Evolutionary conservation across 2,329 filamentous ascomycete species (phyloP).

Genomic region (Phaeosphaeria sp.): DNA sequence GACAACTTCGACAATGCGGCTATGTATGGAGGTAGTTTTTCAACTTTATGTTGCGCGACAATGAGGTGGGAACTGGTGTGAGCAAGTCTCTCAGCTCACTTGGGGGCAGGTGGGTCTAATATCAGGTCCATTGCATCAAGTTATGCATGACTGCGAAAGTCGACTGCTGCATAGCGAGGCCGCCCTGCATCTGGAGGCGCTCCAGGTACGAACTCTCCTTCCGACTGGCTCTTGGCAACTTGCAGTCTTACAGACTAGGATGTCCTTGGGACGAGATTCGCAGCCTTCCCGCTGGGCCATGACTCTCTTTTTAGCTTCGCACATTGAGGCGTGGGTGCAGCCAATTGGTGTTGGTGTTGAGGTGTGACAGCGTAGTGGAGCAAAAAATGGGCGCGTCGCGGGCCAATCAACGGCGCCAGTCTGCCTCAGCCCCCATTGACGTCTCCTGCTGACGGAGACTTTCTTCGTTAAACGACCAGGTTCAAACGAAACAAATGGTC

Average conservation of each 20-base stretch:
- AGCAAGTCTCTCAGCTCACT: slow-evolving; percentile 2
- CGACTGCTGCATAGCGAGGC: slow-evolving; percentile 16
- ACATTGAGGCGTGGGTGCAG: slow-evolving; percentile 38
- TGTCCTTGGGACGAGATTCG: slow-evolving; percentile 34
- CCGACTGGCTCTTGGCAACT: slow-evolving; percentile 36
- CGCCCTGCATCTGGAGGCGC: slow-evolving; percentile 29
- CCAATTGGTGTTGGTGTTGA: slow-evolving; percentile 38
- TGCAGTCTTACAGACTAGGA: slow-evolving; percentile 29
- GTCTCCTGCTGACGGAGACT: slow-evolving; percentile 4
- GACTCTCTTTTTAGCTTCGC: slow-evolving; percentile 31
- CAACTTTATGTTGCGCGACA: background rate
- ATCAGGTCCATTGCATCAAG: slow-evolving; percentile 31
- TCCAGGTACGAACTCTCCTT: slow-evolving; percentile 9
- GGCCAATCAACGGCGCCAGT: slow-evolving; percentile 31
- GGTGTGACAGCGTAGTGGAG: slow-evolving; percentile 34
- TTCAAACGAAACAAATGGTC: slow-evolving; percentile 6
- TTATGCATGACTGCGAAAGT: slow-evolving; percentile 35
- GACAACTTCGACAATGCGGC: background rate
- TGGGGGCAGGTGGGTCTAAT: slow-evolving; percentile 39
- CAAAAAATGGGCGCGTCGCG: slow-evolving; percentile 38
- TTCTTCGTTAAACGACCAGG: slow-evolving; percentile 17
- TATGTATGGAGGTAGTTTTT: background rate
- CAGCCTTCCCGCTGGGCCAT: slow-evolving; percentile 36
- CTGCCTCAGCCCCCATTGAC: slow-evolving; percentile 5
- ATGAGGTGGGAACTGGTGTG: background rate